Conservation (phyloP, 164 flowering plant species). For the Berberis vulgaris region DNA sequence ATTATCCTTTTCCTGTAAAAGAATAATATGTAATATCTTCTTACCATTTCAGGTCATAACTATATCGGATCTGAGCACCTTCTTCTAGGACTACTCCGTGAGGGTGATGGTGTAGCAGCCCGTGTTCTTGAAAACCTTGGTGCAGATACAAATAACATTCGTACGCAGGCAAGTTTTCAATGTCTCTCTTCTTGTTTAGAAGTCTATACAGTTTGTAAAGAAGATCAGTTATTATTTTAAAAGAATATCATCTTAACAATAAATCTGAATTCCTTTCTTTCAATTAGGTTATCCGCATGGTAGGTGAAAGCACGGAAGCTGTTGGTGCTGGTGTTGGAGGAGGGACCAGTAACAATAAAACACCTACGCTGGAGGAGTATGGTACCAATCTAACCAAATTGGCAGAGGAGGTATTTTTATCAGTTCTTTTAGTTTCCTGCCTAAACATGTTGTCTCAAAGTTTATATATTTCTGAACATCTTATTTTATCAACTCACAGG, state of each 20-base stretch:
- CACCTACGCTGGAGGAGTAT: conserved; percentile 1
- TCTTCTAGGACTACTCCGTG: conserved; percentile 1
- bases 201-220: too few species aligned
- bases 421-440: background rate
- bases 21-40: background rate
- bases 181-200: background rate
- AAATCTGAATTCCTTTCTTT: too few species aligned
- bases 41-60: conserved; percentile 2
- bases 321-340: conserved; percentile 5
- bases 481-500: background rate
- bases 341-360: background rate
- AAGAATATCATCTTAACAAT: background rate
- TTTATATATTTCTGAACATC: background rate
- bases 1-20: background rate
- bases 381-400: conserved; percentile 1
- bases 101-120: conserved; percentile 5
- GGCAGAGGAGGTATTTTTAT: background rate
- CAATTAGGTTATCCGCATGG: conserved; percentile 1
- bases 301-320: conserved; percentile 1
- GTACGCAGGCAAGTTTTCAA: background rate
- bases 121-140: conserved; percentile 2
- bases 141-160: background rate
- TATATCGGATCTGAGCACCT: conserved; percentile 2
- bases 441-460: background rate
- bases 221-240: background rate